Evolutionary conservation across 148 eudicot genomes (phyloP).

Genomic region (Pouteria glomerata): DNA sequence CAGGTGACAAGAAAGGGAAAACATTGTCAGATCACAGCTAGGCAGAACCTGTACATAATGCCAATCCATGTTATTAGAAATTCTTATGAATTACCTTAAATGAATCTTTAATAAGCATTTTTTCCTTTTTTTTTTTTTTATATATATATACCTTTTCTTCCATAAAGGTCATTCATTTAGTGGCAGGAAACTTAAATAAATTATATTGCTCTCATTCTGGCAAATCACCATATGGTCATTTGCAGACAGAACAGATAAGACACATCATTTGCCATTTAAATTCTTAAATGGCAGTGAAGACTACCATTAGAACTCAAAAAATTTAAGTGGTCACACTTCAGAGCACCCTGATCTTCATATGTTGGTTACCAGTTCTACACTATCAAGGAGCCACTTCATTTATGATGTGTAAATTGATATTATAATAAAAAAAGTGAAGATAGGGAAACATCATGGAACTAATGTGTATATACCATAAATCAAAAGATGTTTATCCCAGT

Average conservation of each 20-base stretch:
- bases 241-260: no score
- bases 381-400: no score
- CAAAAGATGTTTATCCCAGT: slow-evolving; percentile 1
- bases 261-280: no score
- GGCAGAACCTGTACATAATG: neutral
- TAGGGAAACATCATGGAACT: neutral
- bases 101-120: neutral
- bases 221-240: neutral
- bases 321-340: no score
- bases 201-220: neutral
- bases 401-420: no score
- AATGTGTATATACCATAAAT: neutral
- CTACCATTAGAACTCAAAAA: no score
- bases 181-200: neutral
- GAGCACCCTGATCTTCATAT: no score
- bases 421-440: no score
- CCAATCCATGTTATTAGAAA: neutral
- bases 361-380: no score
- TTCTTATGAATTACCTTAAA: neutral
- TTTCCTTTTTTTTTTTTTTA: neutral
- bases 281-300: no score
- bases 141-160: no score
- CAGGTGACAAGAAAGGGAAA: neutral
- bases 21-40: neutral
- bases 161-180: neutral